These are phyloP conservation scores for Colletotrichum shisoi DNA, from an alignment of 2,329 filamentous ascomycete species.

Conservation along the genomic window DNA sequence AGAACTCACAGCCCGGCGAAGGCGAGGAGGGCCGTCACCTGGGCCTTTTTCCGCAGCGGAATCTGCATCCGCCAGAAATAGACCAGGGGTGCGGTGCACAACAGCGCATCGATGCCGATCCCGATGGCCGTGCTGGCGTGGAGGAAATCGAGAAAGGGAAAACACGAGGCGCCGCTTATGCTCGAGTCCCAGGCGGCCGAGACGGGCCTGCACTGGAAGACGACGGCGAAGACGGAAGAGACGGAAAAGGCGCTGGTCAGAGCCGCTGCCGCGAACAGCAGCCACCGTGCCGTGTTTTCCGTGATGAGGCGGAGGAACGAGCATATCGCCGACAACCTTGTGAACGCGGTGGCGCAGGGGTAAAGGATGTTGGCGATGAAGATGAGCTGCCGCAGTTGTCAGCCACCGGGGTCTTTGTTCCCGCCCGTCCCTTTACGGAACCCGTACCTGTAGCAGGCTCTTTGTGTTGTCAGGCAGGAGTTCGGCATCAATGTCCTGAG, in stretches of 20 bases:
- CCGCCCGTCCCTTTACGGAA: background rate
- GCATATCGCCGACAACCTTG: slow-evolving; percentile 24
- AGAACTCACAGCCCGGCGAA: slow-evolving; percentile 46
- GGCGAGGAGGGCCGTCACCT: slow-evolving; percentile 45
- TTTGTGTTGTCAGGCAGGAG: background rate
- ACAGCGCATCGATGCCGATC: slow-evolving; percentile 44
- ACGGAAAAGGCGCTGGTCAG: slow-evolving; percentile 14
- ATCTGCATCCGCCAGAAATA: slow-evolving; percentile 45
- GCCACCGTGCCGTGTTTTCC: slow-evolving; percentile 2
- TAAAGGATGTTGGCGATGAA: slow-evolving; percentile 30
- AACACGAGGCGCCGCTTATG: slow-evolving; percentile 41
- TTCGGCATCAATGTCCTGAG: slow-evolving; percentile 21
- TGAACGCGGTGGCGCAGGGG: slow-evolving; percentile 26
- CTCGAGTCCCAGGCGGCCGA: slow-evolving; percentile 44
- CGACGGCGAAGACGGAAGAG: slow-evolving; percentile 19
- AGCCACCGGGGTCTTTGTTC: background rate
- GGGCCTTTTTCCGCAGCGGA: slow-evolving; percentile 42
- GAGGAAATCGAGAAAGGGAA: slow-evolving; percentile 43
- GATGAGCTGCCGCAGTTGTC: slow-evolving; percentile 13
- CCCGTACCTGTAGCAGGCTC: slow-evolving; percentile 20
- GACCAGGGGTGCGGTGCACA: slow-evolving; percentile 45
- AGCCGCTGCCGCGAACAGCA: slow-evolving; percentile 3
- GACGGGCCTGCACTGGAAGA: slow-evolving; percentile 33
- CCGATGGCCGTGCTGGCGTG: slow-evolving; percentile 45
- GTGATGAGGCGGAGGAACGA: slow-evolving; percentile 19